Base-by-base conservation (phyloP, 352 stramenopile species). In the Lagenidium giganteum region DNA sequence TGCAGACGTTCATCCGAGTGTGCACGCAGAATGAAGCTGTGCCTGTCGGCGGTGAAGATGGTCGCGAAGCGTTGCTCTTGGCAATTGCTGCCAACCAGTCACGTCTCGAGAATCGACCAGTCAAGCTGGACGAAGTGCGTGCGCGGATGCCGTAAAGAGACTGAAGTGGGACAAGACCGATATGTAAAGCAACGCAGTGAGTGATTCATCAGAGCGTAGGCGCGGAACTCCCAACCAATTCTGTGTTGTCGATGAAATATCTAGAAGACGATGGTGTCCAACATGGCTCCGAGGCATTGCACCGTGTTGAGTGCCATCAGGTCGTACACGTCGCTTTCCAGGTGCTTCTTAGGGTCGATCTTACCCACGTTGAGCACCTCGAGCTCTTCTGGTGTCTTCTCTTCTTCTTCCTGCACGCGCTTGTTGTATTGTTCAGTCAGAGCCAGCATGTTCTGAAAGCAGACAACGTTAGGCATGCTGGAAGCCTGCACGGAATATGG, bases 201-300 rank as follows among this genome's bases (percentile, higher is more conserved):
- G n/a, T n/a, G n/a, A n/a, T n/a, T n/a, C n/a, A n/a, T n/a, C n/a
- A n/a, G n/a, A n/a, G n/a, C n/a, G n/a, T n/a, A n/a, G n/a, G n/a
- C n/a, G n/a, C n/a, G n/a, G n/a, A n/a, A n/a, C n/a, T n/a, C n/a
- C n/a, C n/a, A n/a, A n/a, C n/a, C n/a, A n/a, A n/a, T n/a, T n/a
- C n/a, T n/a, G n/a, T n/a, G n/a, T n/a, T n/a, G n/a, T n/a, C n/a
- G n/a, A n/a, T n/a, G n/a, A n/a, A n/a, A n/a, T 33, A 5, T 26
- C 29, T 95, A 98, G 67, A 99, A 99, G 37, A 99, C 93, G 26
- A 99, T 96, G 12, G 96, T 98, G 82, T 98, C 90, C 26, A 99
- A 79, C 95, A 99, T 99, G 8, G 93, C 96, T 16, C 95, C 96
- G 33, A 99, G 77, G 61, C 92, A 98, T 77, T 99, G 96, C 40